Evolutionary conservation across 306 rosid genomes (phyloP).

Genomic region (Ceratonia siliqua): DNA sequence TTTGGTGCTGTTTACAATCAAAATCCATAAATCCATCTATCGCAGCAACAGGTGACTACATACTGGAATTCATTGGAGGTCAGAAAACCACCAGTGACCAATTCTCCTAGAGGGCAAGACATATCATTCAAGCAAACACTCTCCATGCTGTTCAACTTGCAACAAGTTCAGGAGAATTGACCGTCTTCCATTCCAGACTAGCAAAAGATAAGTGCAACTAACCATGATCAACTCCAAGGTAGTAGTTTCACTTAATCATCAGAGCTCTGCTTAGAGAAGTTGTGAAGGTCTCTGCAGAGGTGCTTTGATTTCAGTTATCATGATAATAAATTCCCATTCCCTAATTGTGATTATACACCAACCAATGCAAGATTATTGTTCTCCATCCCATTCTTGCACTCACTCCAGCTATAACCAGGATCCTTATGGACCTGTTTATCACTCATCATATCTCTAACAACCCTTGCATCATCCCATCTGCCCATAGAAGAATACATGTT

Average conservation of each 20-base stretch:
- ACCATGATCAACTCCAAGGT: slow-evolving; percentile 2
- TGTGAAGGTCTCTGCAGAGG: background rate
- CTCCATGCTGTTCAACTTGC: background rate
- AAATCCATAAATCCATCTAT: background rate
- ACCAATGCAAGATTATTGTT: slow-evolving; percentile 20
- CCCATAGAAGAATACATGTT: slow-evolving; percentile 78
- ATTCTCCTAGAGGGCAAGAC: background rate
- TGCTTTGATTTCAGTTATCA: slow-evolving; percentile 1
- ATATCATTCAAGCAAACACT: background rate
- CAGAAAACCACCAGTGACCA: background rate
- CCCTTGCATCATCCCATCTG: slow-evolving; percentile 80
- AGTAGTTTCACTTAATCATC: slow-evolving; percentile 1
- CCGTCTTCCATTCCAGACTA: slow-evolving; percentile 1
- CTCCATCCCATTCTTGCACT: slow-evolving; percentile 38
- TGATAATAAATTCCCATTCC: background rate
- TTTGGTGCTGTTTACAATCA: background rate
- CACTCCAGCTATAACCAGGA: slow-evolving; percentile 80
- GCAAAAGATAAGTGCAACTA: background rate
- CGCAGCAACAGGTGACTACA: background rate
- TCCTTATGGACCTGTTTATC: slow-evolving; percentile 57
- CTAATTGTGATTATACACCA: slow-evolving; percentile 1
- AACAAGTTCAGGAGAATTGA: background rate
- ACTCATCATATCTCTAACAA: slow-evolving; percentile 66
- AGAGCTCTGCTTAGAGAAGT: background rate
- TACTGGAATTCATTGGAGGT: background rate